Conservation (phyloP, 2,329 filamentous ascomycete species). For the Emergomyces orientalis region DNA sequence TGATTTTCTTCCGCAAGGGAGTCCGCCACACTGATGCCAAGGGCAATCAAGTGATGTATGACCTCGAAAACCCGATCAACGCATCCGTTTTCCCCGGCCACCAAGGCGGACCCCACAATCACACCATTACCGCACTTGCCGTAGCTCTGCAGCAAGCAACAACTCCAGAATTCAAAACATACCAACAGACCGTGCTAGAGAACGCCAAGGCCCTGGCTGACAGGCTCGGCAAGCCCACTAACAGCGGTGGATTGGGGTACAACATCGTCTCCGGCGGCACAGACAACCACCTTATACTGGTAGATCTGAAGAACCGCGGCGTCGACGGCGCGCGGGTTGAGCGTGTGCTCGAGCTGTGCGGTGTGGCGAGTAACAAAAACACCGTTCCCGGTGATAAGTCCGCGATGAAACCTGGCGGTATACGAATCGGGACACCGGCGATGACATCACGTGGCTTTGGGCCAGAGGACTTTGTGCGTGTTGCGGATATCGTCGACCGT, state of each 20-base stretch:
- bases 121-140: conserved; percentile 94
- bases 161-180: conserved; percentile 80
- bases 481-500: conserved; percentile 77
- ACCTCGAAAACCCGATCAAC: conserved; percentile 94
- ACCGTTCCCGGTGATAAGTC: conserved; percentile 93
- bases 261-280: conserved; percentile 93
- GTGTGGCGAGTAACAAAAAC: conserved; percentile 98
- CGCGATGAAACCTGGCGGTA: conserved; percentile 81
- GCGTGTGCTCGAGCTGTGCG: conserved; percentile 80
- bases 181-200: conserved; percentile 83
- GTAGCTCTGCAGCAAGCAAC: conserved; percentile 93
- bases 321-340: conserved; percentile 91
- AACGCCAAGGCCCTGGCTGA: conserved; percentile 88
- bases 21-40: conserved; percentile 86
- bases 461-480: conserved; percentile 76
- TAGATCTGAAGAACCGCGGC: conserved; percentile 78
- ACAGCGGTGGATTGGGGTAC: conserved; percentile 64
- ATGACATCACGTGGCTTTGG: conserved; percentile 96
- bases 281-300: conserved; percentile 92
- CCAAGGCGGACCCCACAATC: conserved; percentile 97
- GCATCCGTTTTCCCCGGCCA: conserved; percentile 98
- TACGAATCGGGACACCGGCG: conserved; percentile 89
- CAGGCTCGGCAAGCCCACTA: conserved; percentile 60
- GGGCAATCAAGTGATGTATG: conserved; percentile 81
- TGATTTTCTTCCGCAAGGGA: conserved; percentile 99